Evolutionary conservation across 768 basidiomycete genomes (phyloP).

Genomic region (Podaxis sp.): DNA sequence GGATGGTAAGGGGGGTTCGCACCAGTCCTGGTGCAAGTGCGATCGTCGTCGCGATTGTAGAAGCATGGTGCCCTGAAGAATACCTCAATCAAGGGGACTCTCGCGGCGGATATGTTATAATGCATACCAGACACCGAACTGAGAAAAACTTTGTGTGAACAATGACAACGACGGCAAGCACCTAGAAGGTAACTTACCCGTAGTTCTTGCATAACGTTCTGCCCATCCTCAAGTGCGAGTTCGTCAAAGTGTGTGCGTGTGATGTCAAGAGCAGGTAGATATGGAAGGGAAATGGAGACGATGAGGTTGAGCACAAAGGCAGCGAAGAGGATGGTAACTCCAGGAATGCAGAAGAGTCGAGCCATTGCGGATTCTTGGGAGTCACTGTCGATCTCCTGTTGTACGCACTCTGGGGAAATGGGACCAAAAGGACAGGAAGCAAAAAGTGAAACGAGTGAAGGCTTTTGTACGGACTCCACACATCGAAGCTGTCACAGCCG

Average conservation of each 20-base stretch:
- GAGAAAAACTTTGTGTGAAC: background rate
- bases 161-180: background rate
- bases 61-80: slow-evolving; percentile 57
- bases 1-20: slow-evolving; percentile 11
- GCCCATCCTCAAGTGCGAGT: slow-evolving; percentile 19
- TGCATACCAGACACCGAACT: slow-evolving; percentile 74
- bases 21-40: slow-evolving; percentile 49
- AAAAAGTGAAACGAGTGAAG: background rate
- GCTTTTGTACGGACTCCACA: background rate
- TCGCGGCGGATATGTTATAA: background rate
- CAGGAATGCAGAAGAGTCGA: slow-evolving; percentile 58
- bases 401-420: background rate
- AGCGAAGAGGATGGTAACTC: slow-evolving; percentile 44
- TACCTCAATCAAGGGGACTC: background rate
- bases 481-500: background rate
- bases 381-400: background rate
- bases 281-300: slow-evolving; percentile 69
- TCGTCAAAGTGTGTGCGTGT: slow-evolving; percentile 48
- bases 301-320: slow-evolving; percentile 67
- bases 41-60: slow-evolving; percentile 36
- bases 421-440: background rate
- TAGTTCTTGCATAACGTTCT: slow-evolving; percentile 36
- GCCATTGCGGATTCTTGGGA: slow-evolving; percentile 19
- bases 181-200: slow-evolving; percentile 40
- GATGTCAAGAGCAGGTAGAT: slow-evolving; percentile 62